Conservation (phyloP, 2,329 filamentous ascomycete species). For the Graphilbum ipis-grandicollis region DNA sequence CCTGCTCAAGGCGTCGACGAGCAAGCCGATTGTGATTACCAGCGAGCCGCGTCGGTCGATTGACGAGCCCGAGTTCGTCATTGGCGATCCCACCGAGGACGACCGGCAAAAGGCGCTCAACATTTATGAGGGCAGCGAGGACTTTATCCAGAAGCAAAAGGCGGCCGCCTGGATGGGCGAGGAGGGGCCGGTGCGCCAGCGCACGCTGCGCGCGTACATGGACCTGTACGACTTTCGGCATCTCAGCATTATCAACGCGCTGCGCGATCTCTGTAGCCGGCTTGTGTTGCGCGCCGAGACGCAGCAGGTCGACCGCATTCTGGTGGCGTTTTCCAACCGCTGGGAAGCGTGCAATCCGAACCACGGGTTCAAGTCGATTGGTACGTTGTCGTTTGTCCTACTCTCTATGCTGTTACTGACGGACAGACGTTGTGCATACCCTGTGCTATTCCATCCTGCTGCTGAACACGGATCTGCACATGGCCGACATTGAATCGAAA, state of each 20-base stretch:
- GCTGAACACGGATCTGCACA: constrained; percentile 86
- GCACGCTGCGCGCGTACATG: constrained; percentile 65
- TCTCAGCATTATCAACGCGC: constrained; percentile 59
- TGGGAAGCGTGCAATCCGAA: constrained; percentile 90
- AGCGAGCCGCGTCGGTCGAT: constrained; percentile 21
- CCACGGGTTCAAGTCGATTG: constrained; percentile 79
- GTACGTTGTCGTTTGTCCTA: constrained; percentile 28
- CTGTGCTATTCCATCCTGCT: constrained; percentile 93
- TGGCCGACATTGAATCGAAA: constrained; percentile 88
- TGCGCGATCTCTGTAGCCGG: constrained; percentile 67
- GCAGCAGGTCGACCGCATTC: constrained; percentile 87
- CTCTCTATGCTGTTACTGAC: constrained; percentile 14
- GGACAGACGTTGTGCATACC: constrained; percentile 77
- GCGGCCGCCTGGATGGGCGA: constrained; percentile 84
- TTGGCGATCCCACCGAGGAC: constrained; percentile 44
- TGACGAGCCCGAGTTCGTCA: constrained; percentile 39
- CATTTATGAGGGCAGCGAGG: constrained; percentile 73
- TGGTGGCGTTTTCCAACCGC: constrained; percentile 72
- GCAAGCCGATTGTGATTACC: no score
- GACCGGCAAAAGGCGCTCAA: constrained; percentile 63
- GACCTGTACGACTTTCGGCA: constrained; percentile 74
- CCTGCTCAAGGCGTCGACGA: no score
- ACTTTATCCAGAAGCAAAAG: constrained; percentile 60
- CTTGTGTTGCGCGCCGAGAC: constrained; percentile 80
- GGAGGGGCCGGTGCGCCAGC: constrained; percentile 39